Evolutionary conservation across 192 early-diverging fungal genomes (phyloP), one percentile per base, ranked within the genome.

Genomic region (Umbelopsis ramanniana): DNA sequence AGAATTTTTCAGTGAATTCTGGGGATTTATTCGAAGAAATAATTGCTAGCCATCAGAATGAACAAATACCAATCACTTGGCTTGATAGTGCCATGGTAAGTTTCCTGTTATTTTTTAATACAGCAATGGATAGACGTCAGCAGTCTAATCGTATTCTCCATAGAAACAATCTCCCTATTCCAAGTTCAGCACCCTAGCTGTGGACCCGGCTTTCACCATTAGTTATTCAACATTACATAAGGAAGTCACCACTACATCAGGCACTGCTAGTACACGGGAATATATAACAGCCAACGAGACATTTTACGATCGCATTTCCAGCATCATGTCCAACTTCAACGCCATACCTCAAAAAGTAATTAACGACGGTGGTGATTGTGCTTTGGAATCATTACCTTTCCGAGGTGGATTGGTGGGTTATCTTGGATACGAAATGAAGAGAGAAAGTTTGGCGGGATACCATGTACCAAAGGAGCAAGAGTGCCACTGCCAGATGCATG

Each of bases 381-480:
- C 57, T 26, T 11, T 63, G 15, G 19, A 63, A 2, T 50, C 50
- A 22, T 29, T 74, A 12, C n/a, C 77, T 47, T 97, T 97, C 68
- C 78, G 85, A n/a, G 88, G 94, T 60, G 97, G 97, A 0, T 83
- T 96, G 80, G 81, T 96, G 0, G 97, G 97, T 0, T 94, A 93
- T 74, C 91, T 97, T 82, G 95, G 93, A 0, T 98, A 98, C 77
- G 97, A 96, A 70, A 94, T 98, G 93, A 95, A 94, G 69, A 68
- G 83, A 35, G 97, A 98, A 74, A 85, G 85, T 66, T 38, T 96
- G 74, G 76, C 84, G 0, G 84, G 83, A 0, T 86, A 87, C 55
- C 48, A 60, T 1, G 72, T 70, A 9, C 84, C 86, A 21, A 23
- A 21, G 0, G 74, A 82, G 50, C 84, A 87, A 33, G 72, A 70